Percentiles rank a stretch among this genome's conserved stretches.
Evolutionary conservation across 345 rosid species (phyloP).

Genomic region (Citrus sinensis): DNA sequence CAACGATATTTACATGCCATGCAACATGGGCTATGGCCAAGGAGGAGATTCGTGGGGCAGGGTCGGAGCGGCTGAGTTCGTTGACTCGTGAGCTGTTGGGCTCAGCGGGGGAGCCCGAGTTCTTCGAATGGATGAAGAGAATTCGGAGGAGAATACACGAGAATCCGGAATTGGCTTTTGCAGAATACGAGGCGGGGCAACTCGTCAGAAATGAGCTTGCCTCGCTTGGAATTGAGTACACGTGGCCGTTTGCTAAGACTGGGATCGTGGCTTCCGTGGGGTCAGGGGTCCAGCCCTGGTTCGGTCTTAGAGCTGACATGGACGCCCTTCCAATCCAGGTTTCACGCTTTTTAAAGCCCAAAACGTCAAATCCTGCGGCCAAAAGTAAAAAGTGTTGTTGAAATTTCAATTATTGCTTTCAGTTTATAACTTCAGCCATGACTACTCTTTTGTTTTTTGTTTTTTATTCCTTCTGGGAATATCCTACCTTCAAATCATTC

Average conservation of each 20-base stretch:
- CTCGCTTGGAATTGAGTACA: constrained; percentile 37
- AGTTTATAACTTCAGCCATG: no score
- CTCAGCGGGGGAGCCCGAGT: constrained; percentile 36
- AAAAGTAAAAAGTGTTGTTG: no score
- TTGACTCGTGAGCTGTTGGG: constrained; percentile 28
- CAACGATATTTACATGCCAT: not conserved
- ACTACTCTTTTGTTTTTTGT: no score
- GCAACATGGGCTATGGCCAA: not conserved
- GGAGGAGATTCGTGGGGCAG: not conserved
- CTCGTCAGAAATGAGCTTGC: constrained; percentile 39
- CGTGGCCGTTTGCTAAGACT: constrained; percentile 48
- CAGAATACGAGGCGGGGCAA: constrained; percentile 39
- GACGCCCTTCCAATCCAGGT: constrained; percentile 61
- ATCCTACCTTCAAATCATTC: no score
- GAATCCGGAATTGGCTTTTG: constrained; percentile 47
- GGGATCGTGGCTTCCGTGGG: constrained; percentile 50
- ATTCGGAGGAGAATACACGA: constrained; percentile 44
- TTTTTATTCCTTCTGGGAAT: no score
- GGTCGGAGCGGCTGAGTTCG: constrained; percentile 10
- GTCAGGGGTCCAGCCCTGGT: constrained; percentile 39
- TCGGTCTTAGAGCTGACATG: constrained; percentile 60
- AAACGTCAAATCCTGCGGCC: no score
- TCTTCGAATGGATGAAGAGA: constrained; percentile 38
- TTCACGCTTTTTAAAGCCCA: not conserved
- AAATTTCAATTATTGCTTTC: no score